Conservation (phyloP, 2,329 filamentous ascomycete genomes). For the Cadophora sp. region DNA sequence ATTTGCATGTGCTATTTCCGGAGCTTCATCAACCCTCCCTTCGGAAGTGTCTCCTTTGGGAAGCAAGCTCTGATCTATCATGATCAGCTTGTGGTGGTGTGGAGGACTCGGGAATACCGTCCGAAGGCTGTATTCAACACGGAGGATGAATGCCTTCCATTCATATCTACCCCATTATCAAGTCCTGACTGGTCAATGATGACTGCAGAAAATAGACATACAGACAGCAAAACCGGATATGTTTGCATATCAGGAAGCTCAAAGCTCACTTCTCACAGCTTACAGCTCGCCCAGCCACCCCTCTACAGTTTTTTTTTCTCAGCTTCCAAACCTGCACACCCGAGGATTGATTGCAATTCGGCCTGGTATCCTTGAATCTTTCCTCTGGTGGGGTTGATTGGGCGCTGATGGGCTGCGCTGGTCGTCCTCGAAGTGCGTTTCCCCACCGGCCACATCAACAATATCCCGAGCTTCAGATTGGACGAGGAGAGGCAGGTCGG, state of each 20-base stretch:
- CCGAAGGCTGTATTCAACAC: constrained; percentile 34
- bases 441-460: constrained; percentile 25
- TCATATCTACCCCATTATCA: constrained; percentile 13
- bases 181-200: constrained; percentile 11
- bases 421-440: constrained; percentile 12
- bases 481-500: constrained; percentile 13
- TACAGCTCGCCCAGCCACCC: neutral
- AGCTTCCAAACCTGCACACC: neutral
- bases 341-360: constrained; percentile 13
- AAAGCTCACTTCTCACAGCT: neutral
- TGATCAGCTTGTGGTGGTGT: constrained; percentile 22
- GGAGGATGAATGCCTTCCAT: constrained; percentile 25
- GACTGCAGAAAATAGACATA: constrained; percentile 6
- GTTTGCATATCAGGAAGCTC: constrained; percentile 5
- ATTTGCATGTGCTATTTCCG: constrained; percentile 13
- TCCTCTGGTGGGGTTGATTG: constrained; percentile 26
- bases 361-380: constrained; percentile 7
- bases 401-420: constrained; percentile 28
- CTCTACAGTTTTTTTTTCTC: constrained; percentile 15
- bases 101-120: constrained; percentile 29
- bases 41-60: constrained; percentile 29
- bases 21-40: constrained; percentile 5
- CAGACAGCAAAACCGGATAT: neutral
- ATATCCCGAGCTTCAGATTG: constrained; percentile 28
- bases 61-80: constrained; percentile 20